A percentile compares a stretch with the other conserved stretches of the same genome.
These are phyloP conservation scores for Dipodascopsis uninucleata DNA, from an alignment of 805 yeast species.

Conservation along the genomic window DNA sequence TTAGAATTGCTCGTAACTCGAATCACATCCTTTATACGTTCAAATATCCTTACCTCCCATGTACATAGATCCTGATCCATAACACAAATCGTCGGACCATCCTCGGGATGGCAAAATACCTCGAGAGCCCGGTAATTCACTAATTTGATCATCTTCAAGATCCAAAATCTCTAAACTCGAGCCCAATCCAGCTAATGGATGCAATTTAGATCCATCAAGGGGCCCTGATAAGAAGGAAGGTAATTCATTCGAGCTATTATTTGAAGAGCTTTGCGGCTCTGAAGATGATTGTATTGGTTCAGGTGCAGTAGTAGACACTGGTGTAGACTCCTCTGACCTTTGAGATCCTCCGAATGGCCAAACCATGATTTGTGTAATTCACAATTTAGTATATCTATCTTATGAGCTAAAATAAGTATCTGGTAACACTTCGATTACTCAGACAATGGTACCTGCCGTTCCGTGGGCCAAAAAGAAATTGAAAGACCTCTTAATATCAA, in stretches of 20 bases:
- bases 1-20: neutral
- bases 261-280: slow-evolving; percentile 1
- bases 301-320: neutral
- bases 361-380: too few species aligned
- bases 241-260: slow-evolving; percentile 3
- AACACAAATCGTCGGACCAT: slow-evolving; percentile 95
- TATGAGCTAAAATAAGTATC: too few species aligned
- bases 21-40: neutral
- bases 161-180: slow-evolving; percentile 72
- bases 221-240: slow-evolving; percentile 16
- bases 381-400: too few species aligned
- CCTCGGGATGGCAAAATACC: slow-evolving; percentile 94
- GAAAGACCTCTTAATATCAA: too few species aligned
- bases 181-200: slow-evolving; percentile 31
- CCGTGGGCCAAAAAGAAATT: too few species aligned
- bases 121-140: slow-evolving; percentile 78
- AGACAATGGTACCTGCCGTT: too few species aligned
- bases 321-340: neutral
- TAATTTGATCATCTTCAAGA: slow-evolving; percentile 76
- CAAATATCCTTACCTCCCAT: slow-evolving; percentile 42
- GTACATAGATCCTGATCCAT: slow-evolving; percentile 95
- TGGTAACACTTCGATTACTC: too few species aligned
- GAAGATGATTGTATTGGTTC: neutral
- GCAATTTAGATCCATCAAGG: slow-evolving; percentile 25
- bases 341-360: slow-evolving; percentile 13